These are phyloP conservation scores for Lactarius pseudohatsudake DNA, from an alignment of 768 basidiomycete species.

Conservation along the genomic window DNA sequence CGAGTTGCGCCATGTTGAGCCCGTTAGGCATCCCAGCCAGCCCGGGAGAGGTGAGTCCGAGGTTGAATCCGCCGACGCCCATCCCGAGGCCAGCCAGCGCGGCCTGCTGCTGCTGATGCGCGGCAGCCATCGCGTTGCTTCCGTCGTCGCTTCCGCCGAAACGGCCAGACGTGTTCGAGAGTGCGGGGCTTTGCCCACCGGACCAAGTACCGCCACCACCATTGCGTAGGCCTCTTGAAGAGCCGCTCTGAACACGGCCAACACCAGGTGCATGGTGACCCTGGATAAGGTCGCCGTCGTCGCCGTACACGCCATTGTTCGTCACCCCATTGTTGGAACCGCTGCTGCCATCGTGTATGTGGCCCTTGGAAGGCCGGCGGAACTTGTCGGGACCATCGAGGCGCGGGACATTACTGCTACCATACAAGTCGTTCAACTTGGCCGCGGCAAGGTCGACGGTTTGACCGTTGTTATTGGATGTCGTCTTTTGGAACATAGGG, in stretches of 20 bases:
- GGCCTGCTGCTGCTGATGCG: conserved; percentile 16
- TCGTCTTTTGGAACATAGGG: conserved; percentile 79
- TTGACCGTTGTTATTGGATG: conserved; percentile 36
- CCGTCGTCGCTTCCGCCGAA: conserved; percentile 41
- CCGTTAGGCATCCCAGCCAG: conserved; percentile 32
- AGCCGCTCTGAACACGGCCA: not conserved
- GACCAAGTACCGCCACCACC: too few relatives aligned
- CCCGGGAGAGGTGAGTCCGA: conserved; percentile 43
- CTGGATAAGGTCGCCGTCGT: conserved; percentile 49
- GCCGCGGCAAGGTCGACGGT: conserved; percentile 42
- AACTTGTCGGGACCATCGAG: conserved; percentile 87
- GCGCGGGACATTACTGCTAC: conserved; percentile 67
- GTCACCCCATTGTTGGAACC: conserved; percentile 23
- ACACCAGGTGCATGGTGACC: conserved; percentile 35
- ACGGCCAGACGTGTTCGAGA: conserved; percentile 51
- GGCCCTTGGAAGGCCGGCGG: conserved; percentile 55
- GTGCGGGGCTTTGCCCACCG: conserved; percentile 50
- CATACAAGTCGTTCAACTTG: conserved; percentile 63
- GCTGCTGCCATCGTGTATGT: not conserved
- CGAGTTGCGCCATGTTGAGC: conserved; percentile 38
- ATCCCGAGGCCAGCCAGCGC: conserved; percentile 43
- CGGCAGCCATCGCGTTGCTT: conserved; percentile 29
- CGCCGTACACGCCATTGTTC: conserved; percentile 46
- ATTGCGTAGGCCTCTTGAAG: conserved; percentile 45
- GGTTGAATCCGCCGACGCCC: conserved; percentile 36